Evolutionary conservation across 2,329 filamentous ascomycete species (phyloP).

Genomic region (Penicillium corylophilum): DNA sequence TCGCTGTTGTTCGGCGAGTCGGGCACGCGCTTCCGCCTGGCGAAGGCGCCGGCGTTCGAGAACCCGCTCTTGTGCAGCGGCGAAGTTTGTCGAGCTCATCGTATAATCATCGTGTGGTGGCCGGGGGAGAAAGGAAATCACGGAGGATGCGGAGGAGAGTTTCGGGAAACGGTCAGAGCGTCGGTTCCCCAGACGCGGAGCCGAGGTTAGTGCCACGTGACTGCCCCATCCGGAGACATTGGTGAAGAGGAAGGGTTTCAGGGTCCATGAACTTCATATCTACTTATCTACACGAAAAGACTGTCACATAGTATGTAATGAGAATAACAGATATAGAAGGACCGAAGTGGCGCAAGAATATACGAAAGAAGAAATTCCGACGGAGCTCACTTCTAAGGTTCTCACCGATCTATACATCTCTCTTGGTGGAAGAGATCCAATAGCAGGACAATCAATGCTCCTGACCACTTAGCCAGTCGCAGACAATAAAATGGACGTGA

Average conservation of each 20-base stretch:
- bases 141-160: not conserved
- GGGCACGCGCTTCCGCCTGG: conserved; percentile 64
- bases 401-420: not conserved
- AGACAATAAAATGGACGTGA: not conserved
- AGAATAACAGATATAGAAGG: not conserved
- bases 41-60: conserved; percentile 75
- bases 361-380: not conserved
- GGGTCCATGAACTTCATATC: not conserved
- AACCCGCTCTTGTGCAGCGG: conserved; percentile 84
- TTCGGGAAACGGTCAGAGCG: conserved; percentile 2
- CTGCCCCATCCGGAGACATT: not conserved
- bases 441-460: not conserved
- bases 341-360: not conserved
- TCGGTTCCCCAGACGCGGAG: conserved; percentile 18
- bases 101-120: conserved; percentile 35
- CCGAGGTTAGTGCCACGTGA: conserved; percentile 23
- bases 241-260: not conserved
- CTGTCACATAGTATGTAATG: not conserved
- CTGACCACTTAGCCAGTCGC: not conserved
- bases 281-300: not conserved
- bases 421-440: not conserved
- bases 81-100: conserved; percentile 69
- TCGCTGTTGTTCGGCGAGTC: conserved; percentile 44
- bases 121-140: not conserved
- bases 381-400: not conserved